Percentiles rank a stretch among this genome's conserved stretches.
phyloP scores from a whole-genome alignment of 495 filamentous ascomycete genomes.

The Friedmanniomyces endolithicus region DNA sequence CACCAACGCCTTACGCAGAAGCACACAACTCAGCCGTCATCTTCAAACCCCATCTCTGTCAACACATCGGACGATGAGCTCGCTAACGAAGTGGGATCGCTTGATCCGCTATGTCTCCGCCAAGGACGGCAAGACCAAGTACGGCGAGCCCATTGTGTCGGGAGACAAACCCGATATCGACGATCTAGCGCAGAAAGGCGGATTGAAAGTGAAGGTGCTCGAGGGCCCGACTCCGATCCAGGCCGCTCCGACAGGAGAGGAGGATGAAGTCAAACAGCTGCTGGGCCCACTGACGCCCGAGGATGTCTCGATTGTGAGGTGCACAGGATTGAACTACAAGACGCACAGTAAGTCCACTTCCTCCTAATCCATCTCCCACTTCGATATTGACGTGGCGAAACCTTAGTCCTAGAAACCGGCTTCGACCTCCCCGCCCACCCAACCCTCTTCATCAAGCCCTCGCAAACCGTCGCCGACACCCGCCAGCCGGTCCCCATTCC shows the following conservation, averaged over 20 bases:
- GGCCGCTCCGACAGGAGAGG: constrained; percentile 10
- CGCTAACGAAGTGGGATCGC: constrained; percentile 32
- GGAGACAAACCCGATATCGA: constrained; percentile 34
- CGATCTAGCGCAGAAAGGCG: constrained; percentile 22
- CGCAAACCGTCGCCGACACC: constrained; percentile 35
- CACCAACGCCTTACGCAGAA: neutral
- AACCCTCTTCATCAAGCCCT: constrained; percentile 41
- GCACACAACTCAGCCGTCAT: neutral
- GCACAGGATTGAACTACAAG: constrained; percentile 28
- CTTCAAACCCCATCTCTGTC: neutral
- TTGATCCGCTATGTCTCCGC: constrained; percentile 40
- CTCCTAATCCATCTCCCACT: neutral
- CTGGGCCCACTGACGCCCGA: constrained; percentile 22
- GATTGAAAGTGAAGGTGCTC: constrained; percentile 22
- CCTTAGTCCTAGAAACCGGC: constrained; percentile 38
- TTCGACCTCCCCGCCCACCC: constrained; percentile 37
- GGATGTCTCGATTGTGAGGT: constrained; percentile 27
- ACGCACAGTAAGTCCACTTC: constrained; percentile 25
- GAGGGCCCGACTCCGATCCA: constrained; percentile 4
- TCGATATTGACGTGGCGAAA: neutral
- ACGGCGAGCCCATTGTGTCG: constrained; percentile 39
- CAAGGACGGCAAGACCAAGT: constrained; percentile 34
- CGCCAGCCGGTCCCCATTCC: constrained; percentile 34
- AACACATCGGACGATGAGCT: constrained; percentile 1
- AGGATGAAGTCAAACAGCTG: constrained; percentile 24